phyloP scores from a whole-genome alignment of 495 filamentous ascomycete genomes.

The Parathielavia hyrcaniae region DNA sequence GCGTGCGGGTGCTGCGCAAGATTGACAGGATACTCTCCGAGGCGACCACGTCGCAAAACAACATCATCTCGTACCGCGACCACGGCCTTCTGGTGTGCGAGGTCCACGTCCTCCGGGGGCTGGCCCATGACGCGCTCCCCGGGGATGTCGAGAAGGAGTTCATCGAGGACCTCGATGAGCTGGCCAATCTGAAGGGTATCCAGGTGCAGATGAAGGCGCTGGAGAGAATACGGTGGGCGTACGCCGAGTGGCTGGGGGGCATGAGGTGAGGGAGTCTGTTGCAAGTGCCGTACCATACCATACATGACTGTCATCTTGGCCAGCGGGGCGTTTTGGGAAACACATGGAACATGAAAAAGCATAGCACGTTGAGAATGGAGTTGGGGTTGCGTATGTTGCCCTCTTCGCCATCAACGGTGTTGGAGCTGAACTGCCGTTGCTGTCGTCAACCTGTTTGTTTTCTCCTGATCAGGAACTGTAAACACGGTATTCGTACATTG shows the following conservation, averaged over 20 bases:
- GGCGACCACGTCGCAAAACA: conserved; percentile 55
- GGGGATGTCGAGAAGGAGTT: conserved; percentile 71
- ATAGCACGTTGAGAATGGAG: too few relatives aligned
- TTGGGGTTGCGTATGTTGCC: too few relatives aligned
- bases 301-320: too few relatives aligned
- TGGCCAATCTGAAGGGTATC: conserved; percentile 72
- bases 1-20: conserved; percentile 69
- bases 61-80: conserved; percentile 76
- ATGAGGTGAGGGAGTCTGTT: conserved; percentile 16
- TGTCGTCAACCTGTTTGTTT: too few relatives aligned
- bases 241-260: conserved; percentile 61
- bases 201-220: conserved; percentile 66
- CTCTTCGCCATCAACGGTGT: too few relatives aligned
- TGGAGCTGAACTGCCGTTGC: too few relatives aligned
- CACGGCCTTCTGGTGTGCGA: conserved; percentile 87
- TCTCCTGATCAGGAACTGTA: too few relatives aligned
- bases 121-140: conserved; percentile 58
- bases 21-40: conserved; percentile 75
- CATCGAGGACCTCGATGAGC: conserved; percentile 72
- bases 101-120: conserved; percentile 66
- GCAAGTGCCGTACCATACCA: background rate
- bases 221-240: conserved; percentile 79
- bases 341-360: too few relatives aligned
- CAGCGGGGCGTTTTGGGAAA: too few relatives aligned
- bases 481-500: too few relatives aligned